Evolutionary conservation across 225 moss, liverwort and hornwort genomes (phyloP).

Genomic region (Antitrichia curtipendula): DNA sequence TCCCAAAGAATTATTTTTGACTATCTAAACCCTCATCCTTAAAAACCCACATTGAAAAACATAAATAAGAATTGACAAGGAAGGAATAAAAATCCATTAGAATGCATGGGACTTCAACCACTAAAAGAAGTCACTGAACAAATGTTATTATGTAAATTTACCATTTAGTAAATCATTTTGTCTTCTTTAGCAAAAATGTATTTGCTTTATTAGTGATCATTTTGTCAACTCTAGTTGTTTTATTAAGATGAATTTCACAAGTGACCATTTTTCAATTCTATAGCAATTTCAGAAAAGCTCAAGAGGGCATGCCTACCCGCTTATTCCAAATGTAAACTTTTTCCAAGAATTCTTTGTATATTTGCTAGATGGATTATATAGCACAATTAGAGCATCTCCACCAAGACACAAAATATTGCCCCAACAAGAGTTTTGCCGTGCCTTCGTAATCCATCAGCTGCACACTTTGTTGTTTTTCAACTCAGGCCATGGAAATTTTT

Average conservation of each 20-base stretch:
- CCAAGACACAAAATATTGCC: no score
- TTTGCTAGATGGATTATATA: neutral
- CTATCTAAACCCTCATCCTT: neutral
- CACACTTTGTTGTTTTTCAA: no score
- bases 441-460: no score
- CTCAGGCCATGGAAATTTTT: no score
- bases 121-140: neutral
- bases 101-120: neutral
- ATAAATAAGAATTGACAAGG: accelerated
- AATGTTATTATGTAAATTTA: neutral
- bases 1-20: neutral
- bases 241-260: neutral
- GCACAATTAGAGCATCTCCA: neutral
- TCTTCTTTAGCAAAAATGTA: accelerated
- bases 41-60: neutral
- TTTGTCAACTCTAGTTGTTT: neutral
- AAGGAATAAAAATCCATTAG: accelerated
- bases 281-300: accelerated
- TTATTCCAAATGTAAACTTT: neutral
- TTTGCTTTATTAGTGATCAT: neutral
- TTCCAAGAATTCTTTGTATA: accelerated
- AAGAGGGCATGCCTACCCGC: neutral
- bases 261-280: neutral
- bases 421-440: no score
- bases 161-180: neutral